Percentiles rank a stretch among this genome's conserved stretches.
phyloP scores from a whole-genome alignment of 2,329 filamentous ascomycete genomes.

The Diaporthe sp. region DNA sequence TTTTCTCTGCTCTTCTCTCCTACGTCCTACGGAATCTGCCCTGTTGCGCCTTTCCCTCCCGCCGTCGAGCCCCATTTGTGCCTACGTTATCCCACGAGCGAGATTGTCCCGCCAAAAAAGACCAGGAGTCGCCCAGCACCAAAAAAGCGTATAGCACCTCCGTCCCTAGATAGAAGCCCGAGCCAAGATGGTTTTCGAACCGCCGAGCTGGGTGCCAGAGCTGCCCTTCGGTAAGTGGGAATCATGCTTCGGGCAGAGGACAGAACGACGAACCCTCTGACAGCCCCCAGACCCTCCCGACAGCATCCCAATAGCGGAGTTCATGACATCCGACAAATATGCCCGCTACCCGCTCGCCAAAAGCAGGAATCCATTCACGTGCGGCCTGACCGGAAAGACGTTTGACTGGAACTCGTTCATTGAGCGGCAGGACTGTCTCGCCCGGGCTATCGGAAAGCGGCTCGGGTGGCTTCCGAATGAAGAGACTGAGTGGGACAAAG shows the following conservation, averaged over 20 bases:
- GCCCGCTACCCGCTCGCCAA: slow-evolving; percentile 72
- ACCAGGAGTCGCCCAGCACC: not conserved
- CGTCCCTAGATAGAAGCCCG: not conserved
- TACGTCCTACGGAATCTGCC: not conserved
- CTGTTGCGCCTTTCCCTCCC: not conserved
- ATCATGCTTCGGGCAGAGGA: not conserved
- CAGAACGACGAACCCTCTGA: slow-evolving; percentile 25
- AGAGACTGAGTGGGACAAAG: slow-evolving; percentile 84
- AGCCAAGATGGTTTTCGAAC: slow-evolving; percentile 64
- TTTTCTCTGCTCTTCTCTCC: not conserved
- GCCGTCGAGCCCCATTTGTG: not conserved
- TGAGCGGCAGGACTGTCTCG: slow-evolving; percentile 73
- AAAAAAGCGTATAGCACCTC: not conserved
- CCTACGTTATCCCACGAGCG: not conserved
- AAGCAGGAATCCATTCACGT: slow-evolving; percentile 79
- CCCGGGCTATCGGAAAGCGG: slow-evolving; percentile 75
- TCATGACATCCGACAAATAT: slow-evolving; percentile 79
- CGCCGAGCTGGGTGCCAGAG: slow-evolving; percentile 70
- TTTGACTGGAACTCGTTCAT: slow-evolving; percentile 73
- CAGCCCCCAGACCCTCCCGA: slow-evolving; percentile 69
- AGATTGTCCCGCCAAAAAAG: not conserved
- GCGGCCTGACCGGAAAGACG: slow-evolving; percentile 76
- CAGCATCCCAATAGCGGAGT: slow-evolving; percentile 78
- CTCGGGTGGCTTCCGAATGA: slow-evolving; percentile 77
- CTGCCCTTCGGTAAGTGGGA: slow-evolving; percentile 62